Base-by-base conservation (phyloP, 331 rosid genomes). In the Phaseolus coccineus region DNA sequence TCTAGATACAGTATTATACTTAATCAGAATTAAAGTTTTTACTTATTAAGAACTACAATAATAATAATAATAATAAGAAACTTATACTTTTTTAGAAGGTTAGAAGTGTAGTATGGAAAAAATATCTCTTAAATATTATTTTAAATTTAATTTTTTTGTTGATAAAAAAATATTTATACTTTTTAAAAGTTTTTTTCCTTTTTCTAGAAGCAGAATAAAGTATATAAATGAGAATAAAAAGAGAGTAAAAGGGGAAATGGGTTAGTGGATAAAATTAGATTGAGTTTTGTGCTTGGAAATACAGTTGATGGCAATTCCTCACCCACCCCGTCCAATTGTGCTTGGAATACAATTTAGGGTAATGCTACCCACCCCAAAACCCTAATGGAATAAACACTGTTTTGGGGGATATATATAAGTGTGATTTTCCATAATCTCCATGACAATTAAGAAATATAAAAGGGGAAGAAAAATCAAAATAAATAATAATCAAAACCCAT, bases 211-310 rank as follows among this genome's bases (percentile, higher is more conserved):
- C 16, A 46, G 51, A 52, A n/a, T 13, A 63, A 77, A 57, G 0
- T 5, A 33, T n/a, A 40, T 56, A 56, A 39, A 57, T 8, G 25
- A 75, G 16, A 46, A 69, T 15, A 30, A 44, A 33, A 55, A 68
- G 27, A 80, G 46, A 63, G 3, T 31, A 15, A 46, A 70, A 37
- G 27, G 19, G 72, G 37, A 78, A 79, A 69, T 35, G 77, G 82
- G 82, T 82, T 82, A 79, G 84, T 65, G 31, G 68, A 70, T 79
- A 65, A 79, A 83, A 76, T 82, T 82, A 82, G 82, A 65, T 82
- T 22, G 53, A 62, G 76, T 71, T 78, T 81, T 78, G 58, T 57
- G 51, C 33, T 37, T 73, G 39, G 24, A 3, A 55, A 71, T 77
- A 73, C 83, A 83, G 30, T 75, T 55, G 69, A 55, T 71, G 77